phyloP scores from a whole-genome alignment of 805 yeast genomes.

The Pichia manshurica region DNA sequence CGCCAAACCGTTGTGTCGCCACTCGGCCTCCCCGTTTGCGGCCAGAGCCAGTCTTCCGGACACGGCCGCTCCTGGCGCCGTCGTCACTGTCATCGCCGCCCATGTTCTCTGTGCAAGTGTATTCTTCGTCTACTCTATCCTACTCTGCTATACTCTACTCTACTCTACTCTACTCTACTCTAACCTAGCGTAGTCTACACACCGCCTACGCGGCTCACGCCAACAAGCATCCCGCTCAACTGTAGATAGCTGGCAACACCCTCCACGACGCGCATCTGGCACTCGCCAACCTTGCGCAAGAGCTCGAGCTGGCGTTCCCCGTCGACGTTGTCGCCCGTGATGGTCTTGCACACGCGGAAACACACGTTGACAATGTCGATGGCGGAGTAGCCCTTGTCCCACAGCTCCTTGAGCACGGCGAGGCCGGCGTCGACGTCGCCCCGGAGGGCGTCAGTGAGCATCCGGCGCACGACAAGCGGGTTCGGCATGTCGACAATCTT shows the following conservation, averaged over 20 bases:
- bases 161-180: too few species aligned
- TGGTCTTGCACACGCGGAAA: slow-evolving; percentile 77
- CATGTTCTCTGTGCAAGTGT: too few species aligned
- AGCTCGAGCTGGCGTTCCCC: slow-evolving; percentile 70
- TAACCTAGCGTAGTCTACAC: too few species aligned
- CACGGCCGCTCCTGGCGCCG: too few species aligned
- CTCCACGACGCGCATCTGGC: slow-evolving; percentile 88
- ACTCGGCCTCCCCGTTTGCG: too few species aligned
- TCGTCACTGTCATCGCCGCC: too few species aligned
- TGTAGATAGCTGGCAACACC: slow-evolving; percentile 89
- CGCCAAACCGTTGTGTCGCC: too few species aligned
- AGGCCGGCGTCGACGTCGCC: slow-evolving; percentile 57
- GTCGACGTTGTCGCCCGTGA: slow-evolving; percentile 40
- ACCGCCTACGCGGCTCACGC: not conserved
- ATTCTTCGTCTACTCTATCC: too few species aligned
- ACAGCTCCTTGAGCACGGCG: slow-evolving; percentile 56
- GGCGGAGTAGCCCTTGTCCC: slow-evolving; percentile 90
- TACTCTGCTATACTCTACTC: too few species aligned
- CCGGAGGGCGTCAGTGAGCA: slow-evolving; percentile 39
- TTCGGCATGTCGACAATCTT: slow-evolving; percentile 96
- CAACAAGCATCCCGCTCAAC: slow-evolving; percentile 62
- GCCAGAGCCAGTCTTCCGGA: too few species aligned
- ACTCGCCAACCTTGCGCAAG: slow-evolving; percentile 80
- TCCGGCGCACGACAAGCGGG: slow-evolving; percentile 73
- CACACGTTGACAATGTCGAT: slow-evolving; percentile 88